Conservation (phyloP, 768 basidiomycete genomes). For the Leccinum obscurum region DNA sequence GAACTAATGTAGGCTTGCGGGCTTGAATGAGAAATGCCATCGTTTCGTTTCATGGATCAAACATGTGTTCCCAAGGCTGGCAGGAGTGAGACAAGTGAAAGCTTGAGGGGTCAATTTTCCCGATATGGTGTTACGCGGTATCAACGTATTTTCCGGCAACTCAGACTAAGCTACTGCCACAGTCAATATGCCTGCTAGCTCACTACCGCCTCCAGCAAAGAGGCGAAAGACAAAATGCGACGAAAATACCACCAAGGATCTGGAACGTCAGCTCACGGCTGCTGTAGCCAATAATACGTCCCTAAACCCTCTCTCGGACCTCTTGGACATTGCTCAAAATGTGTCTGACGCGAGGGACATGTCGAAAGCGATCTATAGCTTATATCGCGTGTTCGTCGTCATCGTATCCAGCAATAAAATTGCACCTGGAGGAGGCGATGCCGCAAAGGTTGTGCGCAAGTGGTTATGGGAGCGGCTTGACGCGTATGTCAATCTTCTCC, state of each 20-base stretch:
- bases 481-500: conserved; percentile 66
- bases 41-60: not conserved
- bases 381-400: conserved; percentile 75
- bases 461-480: conserved; percentile 83
- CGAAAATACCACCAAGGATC: conserved; percentile 35
- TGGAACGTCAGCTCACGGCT: conserved; percentile 57
- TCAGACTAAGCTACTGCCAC: not conserved
- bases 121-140: conserved; percentile 1
- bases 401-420: conserved; percentile 62
- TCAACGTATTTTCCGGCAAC: not conserved
- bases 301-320: conserved; percentile 76
- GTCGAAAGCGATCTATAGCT: conserved; percentile 77
- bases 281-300: conserved; percentile 58
- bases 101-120: conserved; percentile 5
- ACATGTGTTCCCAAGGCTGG: not conserved
- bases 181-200: conserved; percentile 36
- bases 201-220: conserved; percentile 54
- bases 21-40: not conserved
- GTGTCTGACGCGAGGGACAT: conserved; percentile 53
- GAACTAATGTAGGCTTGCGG: not conserved
- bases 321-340: conserved; percentile 57
- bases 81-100: not conserved
- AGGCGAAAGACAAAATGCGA: conserved; percentile 43
- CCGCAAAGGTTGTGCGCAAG: conserved; percentile 57
- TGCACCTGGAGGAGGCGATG: conserved; percentile 48